Percentiles rank a stretch among this genome's conserved stretches.
Conservation (phyloP, 345 rosid genomes). For the Lepidium sativum region DNA sequence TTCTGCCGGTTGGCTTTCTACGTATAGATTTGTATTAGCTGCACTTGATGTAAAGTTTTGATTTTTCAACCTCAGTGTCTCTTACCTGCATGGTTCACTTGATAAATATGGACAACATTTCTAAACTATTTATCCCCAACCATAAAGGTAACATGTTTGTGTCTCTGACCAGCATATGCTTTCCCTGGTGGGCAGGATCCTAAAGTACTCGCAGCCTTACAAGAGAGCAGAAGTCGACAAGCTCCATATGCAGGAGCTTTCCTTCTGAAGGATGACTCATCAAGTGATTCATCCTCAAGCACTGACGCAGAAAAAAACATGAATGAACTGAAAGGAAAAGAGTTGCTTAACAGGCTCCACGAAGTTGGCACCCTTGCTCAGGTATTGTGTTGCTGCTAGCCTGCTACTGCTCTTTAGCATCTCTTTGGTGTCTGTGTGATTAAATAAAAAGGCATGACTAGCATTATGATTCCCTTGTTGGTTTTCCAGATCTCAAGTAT, state of each 20-base stretch:
- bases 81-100: neutral
- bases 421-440: conserved; percentile 9
- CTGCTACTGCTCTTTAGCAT: neutral
- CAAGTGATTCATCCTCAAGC: conserved; percentile 57
- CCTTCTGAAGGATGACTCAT: conserved; percentile 86
- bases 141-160: neutral
- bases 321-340: conserved; percentile 72
- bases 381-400: conserved; percentile 36
- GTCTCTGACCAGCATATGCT: conserved; percentile 6
- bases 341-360: conserved; percentile 66
- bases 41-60: neutral
- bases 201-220: conserved; percentile 86
- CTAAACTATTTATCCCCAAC: neutral
- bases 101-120: neutral
- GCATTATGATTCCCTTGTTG: conserved; percentile 9
- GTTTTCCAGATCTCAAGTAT: conserved; percentile 67
- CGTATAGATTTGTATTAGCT: neutral
- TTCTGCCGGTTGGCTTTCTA: neutral
- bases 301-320: conserved; percentile 65
- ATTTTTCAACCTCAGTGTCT: neutral
- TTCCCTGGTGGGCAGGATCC: conserved; percentile 52
- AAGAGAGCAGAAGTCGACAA: conserved; percentile 82
- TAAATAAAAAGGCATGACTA: neutral
- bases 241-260: conserved; percentile 98
- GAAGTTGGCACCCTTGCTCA: conserved; percentile 98